A percentile compares a stretch with the other conserved stretches of the same genome.
Evolutionary conservation across 257 asterid genomes (phyloP).

Genomic region (Solanum rostratum): DNA sequence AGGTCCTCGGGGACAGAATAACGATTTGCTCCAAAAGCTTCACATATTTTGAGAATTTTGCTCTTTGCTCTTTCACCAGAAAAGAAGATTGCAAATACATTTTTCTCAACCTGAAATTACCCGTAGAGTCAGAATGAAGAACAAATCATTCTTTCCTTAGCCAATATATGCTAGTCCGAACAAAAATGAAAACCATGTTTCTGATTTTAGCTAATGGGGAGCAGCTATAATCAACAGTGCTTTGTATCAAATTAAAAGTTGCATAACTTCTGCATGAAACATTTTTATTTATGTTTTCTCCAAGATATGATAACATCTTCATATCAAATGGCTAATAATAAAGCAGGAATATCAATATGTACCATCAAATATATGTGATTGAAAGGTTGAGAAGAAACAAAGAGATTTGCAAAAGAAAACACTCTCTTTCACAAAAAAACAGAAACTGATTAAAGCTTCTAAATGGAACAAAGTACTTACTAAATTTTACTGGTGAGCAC

Average conservation of each 20-base stretch:
- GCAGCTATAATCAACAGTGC: neutral
- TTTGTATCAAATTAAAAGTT: neutral
- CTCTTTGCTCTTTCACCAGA: constrained; percentile 93
- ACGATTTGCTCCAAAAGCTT: constrained; percentile 99
- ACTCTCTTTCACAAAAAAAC: neutral
- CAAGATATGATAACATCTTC: neutral
- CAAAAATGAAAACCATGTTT: neutral
- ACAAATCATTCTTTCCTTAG: neutral
- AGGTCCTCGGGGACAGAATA: constrained; percentile 71
- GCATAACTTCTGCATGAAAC: neutral
- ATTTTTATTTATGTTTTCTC: neutral
- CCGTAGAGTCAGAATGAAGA: constrained; percentile 2
- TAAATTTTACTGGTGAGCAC: neutral
- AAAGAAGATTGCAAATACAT: constrained; percentile 78
- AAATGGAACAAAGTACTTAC: neutral
- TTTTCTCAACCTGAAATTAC: constrained; percentile 69
- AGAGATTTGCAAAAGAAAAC: neutral
- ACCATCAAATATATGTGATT: neutral
- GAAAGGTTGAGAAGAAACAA: neutral
- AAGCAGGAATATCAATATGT: neutral
- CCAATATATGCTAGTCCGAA: neutral
- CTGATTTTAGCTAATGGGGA: neutral
- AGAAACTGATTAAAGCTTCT: neutral
- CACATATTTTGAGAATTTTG: constrained; percentile 92
- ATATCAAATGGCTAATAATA: neutral